Evolutionary conservation across 306 rosid genomes (phyloP), one percentile per base, ranked within the genome.

Genomic region (Cucurbita pepo): DNA sequence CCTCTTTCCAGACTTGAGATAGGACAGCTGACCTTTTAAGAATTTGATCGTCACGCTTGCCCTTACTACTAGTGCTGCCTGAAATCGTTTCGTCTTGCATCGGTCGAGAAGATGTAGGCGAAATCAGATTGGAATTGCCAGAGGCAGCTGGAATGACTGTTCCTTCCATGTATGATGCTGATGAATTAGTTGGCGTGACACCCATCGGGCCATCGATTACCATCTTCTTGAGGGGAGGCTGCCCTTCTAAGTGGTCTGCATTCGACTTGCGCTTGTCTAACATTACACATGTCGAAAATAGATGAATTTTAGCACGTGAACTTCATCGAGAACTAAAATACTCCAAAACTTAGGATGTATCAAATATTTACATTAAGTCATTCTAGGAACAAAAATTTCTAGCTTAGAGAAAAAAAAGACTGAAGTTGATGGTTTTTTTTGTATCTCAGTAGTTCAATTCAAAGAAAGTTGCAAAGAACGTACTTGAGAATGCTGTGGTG

Each of bases 1-100:
- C 89, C 75, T 94, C 97, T 82, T 91, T 94, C 99, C 99, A 91
- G 21, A 92, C 91, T 77, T 86, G 96, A 75, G 92, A 84, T 79
- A 86, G 90, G 76, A 83, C 77, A 63, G 86, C 30, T 45, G 90
- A 87, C 15, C 73, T 72, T 81, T 85, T 85, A 25, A 65, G 77
- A 56, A 48, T 63, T 61, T 80, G 86, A 67, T 86, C 86, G 53
- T 80, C 86, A 9, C 14, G 74, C 74, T 50, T 30, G 45, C 37
- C 74, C 81, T 70, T 85, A 86, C 71, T 47, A 48, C 56, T 69
- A 14, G 73, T 45, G 57, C 85, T 79, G 51, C 86, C 88, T 2
- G 79, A 18, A 11, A 43, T 43, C 30, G 41, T 75, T 64, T 85
- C 95, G 5, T 73, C 84, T 14, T 83, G 58, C 69, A 82, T 51